Percentiles rank a stretch among this genome's conserved stretches.
Conservation (phyloP, 371 early-diverging fungal species). For the Rhizomucor miehei region DNA sequence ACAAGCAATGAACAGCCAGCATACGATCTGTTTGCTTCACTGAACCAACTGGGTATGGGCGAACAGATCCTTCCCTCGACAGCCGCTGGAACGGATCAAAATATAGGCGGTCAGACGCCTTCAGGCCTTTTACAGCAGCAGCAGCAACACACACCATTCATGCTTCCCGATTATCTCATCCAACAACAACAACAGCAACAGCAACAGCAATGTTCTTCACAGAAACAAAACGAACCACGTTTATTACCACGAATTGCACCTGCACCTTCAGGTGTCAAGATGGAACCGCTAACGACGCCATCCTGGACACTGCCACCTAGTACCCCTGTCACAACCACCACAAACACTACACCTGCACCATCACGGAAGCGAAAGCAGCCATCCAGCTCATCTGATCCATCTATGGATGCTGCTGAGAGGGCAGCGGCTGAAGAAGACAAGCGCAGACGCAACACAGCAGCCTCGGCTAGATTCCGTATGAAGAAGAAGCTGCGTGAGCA, state of each 20-base stretch:
- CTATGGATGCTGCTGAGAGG: constrained; percentile 16
- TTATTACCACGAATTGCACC: constrained; percentile 38
- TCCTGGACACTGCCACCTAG: not conserved
- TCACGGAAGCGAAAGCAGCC: constrained; percentile 10
- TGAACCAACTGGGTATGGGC: constrained; percentile 10
- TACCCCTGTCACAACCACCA: not conserved
- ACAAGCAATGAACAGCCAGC: constrained; percentile 8
- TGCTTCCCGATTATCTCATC: constrained; percentile 2
- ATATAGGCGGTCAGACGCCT: not conserved
- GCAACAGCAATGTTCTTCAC: constrained; percentile 6
- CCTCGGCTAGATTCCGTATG: constrained; percentile 92
- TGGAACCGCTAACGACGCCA: not conserved
- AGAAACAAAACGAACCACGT: constrained; percentile 5
- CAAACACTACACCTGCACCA: not conserved
- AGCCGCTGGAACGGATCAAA: not conserved
- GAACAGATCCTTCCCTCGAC: not conserved
- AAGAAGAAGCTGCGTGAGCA: constrained; percentile 91
- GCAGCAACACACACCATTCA: not conserved
- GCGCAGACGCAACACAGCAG: constrained; percentile 90
- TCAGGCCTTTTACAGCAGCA: not conserved
- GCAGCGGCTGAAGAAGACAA: constrained; percentile 75
- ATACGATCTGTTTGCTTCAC: constrained; percentile 8
- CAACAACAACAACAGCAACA: constrained; percentile 14
- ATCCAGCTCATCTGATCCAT: not conserved
- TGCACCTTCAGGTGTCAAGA: constrained; percentile 14